Evolutionary conservation across 805 yeast genomes (phyloP).

Genomic region (Vanderwaltozyma polyspora): DNA sequence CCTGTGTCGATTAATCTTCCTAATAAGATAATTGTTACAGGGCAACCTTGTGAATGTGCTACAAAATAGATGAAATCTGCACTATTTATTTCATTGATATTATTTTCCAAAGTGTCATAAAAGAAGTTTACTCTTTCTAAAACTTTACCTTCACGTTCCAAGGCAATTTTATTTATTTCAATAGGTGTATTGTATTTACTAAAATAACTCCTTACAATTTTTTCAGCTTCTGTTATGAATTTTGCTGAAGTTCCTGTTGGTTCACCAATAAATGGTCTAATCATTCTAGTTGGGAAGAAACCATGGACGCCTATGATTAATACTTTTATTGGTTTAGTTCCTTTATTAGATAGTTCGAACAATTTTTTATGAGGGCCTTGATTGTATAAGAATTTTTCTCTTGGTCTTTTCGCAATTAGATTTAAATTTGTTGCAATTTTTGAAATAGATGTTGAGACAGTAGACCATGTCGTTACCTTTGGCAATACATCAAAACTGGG

Average conservation of each 20-base stretch:
- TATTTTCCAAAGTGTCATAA: conserved; percentile 56
- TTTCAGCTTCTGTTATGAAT: conserved; percentile 85
- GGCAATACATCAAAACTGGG: conserved; percentile 25
- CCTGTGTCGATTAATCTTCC: conserved; percentile 61
- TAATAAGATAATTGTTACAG: conserved; percentile 73
- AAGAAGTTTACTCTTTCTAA: conserved; percentile 77
- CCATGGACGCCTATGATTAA: conserved; percentile 93
- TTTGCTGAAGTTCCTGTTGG: conserved; percentile 93
- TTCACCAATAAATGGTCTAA: conserved; percentile 81
- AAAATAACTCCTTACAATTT: conserved; percentile 61
- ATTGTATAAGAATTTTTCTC: conserved; percentile 10
- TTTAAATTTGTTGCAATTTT: conserved; percentile 10
- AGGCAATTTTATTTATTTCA: conserved; percentile 77
- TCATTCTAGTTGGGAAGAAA: conserved; percentile 79
- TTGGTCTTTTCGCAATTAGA: not conserved
- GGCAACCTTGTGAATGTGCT: conserved; percentile 93
- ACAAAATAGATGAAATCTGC: conserved; percentile 90
- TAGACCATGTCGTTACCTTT: conserved; percentile 15
- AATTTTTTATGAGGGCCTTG: conserved; percentile 12
- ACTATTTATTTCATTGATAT: conserved; percentile 38
- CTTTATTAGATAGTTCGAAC: conserved; percentile 11
- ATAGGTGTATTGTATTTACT: conserved; percentile 30
- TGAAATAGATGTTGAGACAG: conserved; percentile 10
- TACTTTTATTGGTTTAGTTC: conserved; percentile 38
- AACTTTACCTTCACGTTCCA: conserved; percentile 88